phyloP scores from a whole-genome alignment of 2,329 filamentous ascomycete species.

The Cladosporium sp. region DNA sequence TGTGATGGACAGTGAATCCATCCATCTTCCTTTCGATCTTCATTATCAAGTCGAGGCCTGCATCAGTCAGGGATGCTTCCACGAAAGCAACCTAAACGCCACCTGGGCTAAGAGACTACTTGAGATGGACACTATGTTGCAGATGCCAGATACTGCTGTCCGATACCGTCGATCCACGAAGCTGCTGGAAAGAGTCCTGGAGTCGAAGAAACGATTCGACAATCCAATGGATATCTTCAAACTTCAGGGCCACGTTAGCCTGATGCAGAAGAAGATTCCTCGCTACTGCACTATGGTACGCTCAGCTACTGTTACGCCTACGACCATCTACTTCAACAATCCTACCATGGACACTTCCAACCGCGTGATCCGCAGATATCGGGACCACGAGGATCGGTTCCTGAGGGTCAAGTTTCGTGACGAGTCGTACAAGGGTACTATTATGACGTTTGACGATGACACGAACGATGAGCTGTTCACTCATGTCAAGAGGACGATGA shows the following conservation, averaged over 20 bases:
- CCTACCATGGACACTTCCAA: slow-evolving; percentile 84
- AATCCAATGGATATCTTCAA: slow-evolving; percentile 70
- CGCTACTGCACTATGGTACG: slow-evolving; percentile 70
- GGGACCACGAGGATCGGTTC: slow-evolving; percentile 68
- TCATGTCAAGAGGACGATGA: slow-evolving; percentile 65
- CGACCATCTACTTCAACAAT: slow-evolving; percentile 70
- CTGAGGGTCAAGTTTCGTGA: slow-evolving; percentile 86
- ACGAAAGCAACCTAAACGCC: slow-evolving; percentile 58
- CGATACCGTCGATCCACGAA: slow-evolving; percentile 46
- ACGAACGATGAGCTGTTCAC: slow-evolving; percentile 55
- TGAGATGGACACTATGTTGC: not conserved
- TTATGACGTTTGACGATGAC: slow-evolving; percentile 30
- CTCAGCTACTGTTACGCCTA: slow-evolving; percentile 77
- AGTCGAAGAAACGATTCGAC: slow-evolving; percentile 56
- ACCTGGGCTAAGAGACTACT: slow-evolving; percentile 1
- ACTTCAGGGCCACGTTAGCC: slow-evolving; percentile 36
- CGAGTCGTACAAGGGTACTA: slow-evolving; percentile 54
- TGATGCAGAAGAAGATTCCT: slow-evolving; percentile 40
- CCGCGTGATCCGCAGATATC: slow-evolving; percentile 71
- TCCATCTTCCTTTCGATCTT: slow-evolving; percentile 56
- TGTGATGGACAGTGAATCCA: not conserved
- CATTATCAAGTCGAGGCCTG: slow-evolving; percentile 92
- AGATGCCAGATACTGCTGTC: no score
- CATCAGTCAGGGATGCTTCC: slow-evolving; percentile 71
- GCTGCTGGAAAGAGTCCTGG: slow-evolving; percentile 69